phyloP scores from a whole-genome alignment of 148 eudicot genomes.

The Pouteria glomerata region DNA sequence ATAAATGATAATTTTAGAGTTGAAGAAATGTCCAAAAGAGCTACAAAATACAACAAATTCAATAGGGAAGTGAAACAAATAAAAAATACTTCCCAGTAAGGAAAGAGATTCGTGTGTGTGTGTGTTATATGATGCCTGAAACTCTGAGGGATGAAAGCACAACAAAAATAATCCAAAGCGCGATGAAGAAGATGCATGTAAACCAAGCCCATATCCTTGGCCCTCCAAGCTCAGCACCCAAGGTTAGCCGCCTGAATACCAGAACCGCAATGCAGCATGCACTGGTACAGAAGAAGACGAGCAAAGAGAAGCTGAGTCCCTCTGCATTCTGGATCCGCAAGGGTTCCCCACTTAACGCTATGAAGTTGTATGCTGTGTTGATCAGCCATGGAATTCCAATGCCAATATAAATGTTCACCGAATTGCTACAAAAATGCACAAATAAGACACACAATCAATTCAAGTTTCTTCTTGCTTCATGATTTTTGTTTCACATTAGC shows the following conservation, averaged over 20 bases:
- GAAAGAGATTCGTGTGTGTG: no score
- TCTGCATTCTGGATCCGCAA: slow-evolving; percentile 53
- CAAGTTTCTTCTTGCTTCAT: background rate
- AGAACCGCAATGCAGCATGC: slow-evolving; percentile 74
- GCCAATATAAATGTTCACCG: slow-evolving; percentile 90
- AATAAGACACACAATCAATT: slow-evolving; percentile 2
- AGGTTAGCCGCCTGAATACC: slow-evolving; percentile 60
- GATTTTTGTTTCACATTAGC: background rate
- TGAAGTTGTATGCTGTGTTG: slow-evolving; percentile 74
- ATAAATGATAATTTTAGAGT: no score
- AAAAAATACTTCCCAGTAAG: no score
- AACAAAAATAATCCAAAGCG: slow-evolving; percentile 76
- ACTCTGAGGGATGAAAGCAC: slow-evolving; percentile 68
- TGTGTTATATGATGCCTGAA: slow-evolving; percentile 55
- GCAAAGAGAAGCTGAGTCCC: slow-evolving; percentile 77
- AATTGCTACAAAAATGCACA: slow-evolving; percentile 51
- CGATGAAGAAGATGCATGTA: slow-evolving; percentile 55
- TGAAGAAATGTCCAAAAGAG: no score
- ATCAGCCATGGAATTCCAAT: slow-evolving; percentile 93
- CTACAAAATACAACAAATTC: no score
- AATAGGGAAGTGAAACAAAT: no score
- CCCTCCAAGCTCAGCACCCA: slow-evolving; percentile 93
- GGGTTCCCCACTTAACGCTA: slow-evolving; percentile 47
- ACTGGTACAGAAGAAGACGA: slow-evolving; percentile 77
- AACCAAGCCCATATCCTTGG: slow-evolving; percentile 88